Evolutionary conservation across 176 grass and related monocot species (phyloP).

Genomic region (Avena sativa): DNA sequence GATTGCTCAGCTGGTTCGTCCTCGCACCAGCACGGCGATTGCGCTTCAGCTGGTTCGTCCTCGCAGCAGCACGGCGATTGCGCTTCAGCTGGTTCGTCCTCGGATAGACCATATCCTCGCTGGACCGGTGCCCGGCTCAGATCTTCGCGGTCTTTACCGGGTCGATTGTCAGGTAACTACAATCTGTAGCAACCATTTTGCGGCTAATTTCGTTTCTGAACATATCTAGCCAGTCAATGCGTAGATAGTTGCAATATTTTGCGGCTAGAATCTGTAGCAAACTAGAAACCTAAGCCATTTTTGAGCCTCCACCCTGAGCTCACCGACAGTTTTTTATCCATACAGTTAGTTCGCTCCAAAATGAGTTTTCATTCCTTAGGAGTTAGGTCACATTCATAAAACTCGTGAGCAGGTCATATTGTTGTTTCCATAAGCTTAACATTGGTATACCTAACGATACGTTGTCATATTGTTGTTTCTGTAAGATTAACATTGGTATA

Average conservation of each 20-base stretch:
- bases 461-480: constrained; percentile 2
- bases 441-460: neutral
- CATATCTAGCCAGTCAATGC: neutral
- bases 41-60: neutral
- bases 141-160: constrained; percentile 11
- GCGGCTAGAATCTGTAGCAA: neutral
- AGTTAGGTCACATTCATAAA: constrained; percentile 10
- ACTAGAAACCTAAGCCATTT: constrained; percentile 3
- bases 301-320: constrained; percentile 4
- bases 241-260: constrained; percentile 4
- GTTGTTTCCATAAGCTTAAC: constrained; percentile 6
- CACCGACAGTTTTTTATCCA: neutral
- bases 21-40: neutral
- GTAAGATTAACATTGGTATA: neutral
- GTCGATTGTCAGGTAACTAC: constrained; percentile 12
- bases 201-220: neutral
- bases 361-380: constrained; percentile 7
- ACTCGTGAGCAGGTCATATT: constrained; percentile 5
- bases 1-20: neutral
- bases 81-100: too few relatives aligned
- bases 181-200: neutral
- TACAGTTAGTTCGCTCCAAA: constrained; percentile 6
- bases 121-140: constrained; percentile 1
- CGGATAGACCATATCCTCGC: neutral
- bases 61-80: neutral